Evolutionary conservation across 2,329 filamentous ascomycete genomes (phyloP).

Genomic region (Cladosporium sp.): DNA sequence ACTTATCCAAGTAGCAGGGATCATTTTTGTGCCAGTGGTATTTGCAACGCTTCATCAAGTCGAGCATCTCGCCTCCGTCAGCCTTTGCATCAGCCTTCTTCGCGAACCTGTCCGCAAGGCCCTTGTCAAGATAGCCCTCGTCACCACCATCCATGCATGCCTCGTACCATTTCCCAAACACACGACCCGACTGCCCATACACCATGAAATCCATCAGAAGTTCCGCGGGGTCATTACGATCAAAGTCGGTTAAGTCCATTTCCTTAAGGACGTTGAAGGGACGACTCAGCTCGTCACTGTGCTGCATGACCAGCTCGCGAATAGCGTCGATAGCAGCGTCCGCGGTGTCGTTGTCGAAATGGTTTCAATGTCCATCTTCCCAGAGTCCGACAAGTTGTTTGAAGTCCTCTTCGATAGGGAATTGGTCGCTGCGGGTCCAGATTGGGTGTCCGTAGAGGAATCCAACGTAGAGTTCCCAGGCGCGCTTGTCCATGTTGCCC

Average conservation of each 20-base stretch:
- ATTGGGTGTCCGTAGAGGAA: no score
- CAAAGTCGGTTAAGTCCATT: neutral
- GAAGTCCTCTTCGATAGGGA: neutral
- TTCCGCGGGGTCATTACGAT: neutral
- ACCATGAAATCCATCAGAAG: neutral
- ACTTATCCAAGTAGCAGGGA: neutral
- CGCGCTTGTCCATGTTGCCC: no score
- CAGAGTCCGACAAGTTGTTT: neutral
- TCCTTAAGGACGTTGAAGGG: neutral
- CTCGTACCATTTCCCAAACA: neutral
- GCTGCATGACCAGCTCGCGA: neutral
- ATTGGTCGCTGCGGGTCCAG: neutral
- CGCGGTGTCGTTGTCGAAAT: neutral
- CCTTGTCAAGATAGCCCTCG: neutral
- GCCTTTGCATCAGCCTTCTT: neutral
- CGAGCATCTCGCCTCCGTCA: neutral
- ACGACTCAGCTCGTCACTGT: neutral
- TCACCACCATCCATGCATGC: neutral
- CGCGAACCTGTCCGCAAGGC: neutral
- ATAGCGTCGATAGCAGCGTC: neutral
- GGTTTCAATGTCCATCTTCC: neutral
- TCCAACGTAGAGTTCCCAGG: no score
- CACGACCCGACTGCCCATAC: neutral
- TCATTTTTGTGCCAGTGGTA: neutral
- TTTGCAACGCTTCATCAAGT: neutral